Percentiles rank a stretch among this genome's conserved stretches.
Evolutionary conservation across 495 filamentous ascomycete genomes (phyloP).

Genomic region (Podospora comata): DNA sequence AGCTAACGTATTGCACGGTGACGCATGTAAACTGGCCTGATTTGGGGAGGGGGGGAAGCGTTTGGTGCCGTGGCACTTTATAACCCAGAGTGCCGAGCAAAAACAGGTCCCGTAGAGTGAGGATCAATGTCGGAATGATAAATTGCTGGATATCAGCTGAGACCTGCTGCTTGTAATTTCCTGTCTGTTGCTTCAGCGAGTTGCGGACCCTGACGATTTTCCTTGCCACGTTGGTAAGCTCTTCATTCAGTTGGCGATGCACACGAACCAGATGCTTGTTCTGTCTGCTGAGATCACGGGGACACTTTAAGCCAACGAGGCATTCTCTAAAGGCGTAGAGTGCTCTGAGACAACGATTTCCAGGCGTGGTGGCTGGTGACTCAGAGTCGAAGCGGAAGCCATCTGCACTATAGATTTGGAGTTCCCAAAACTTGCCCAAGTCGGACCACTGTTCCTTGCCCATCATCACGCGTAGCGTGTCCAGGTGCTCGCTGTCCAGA

Average conservation of each 20-base stretch:
- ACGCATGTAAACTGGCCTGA: constrained; percentile 10
- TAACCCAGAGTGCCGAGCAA: constrained; percentile 13
- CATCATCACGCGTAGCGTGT: background rate
- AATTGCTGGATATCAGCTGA: background rate
- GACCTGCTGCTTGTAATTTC: background rate
- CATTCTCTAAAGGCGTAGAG: background rate
- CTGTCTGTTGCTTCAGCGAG: background rate
- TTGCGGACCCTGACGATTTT: background rate
- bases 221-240: background rate
- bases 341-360: background rate
- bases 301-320: background rate
- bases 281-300: background rate
- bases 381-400: background rate
- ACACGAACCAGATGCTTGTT: background rate
- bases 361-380: background rate
- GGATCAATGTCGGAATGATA: constrained; percentile 20
- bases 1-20: constrained; percentile 12
- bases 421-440: background rate
- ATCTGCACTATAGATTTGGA: background rate
- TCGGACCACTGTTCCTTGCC: background rate
- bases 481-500: background rate
- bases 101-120: constrained; percentile 10
- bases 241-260: background rate
- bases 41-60: background rate
- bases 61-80: background rate